A percentile compares a stretch with the other conserved stretches of the same genome.
phyloP scores from a whole-genome alignment of 2,329 filamentous ascomycete species.

The Dryadomyces quercus-mongolicae region DNA sequence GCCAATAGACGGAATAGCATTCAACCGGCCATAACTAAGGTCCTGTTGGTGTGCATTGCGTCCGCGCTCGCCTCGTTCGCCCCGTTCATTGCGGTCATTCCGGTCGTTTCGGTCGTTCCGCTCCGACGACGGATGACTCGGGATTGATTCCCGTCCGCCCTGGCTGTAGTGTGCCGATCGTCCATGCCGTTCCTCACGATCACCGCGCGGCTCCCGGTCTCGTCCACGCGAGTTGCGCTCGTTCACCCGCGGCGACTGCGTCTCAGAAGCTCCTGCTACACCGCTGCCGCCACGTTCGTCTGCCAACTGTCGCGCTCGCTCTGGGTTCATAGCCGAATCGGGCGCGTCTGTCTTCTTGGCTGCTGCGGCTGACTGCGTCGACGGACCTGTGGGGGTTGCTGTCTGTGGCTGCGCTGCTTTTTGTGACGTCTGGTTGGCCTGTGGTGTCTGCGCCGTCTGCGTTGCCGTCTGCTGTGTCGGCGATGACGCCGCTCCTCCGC shows the following conservation, averaged over 20 bases:
- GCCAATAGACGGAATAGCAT: constrained; percentile 31
- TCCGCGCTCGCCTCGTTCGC: constrained; percentile 5
- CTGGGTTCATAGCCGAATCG: constrained; percentile 42
- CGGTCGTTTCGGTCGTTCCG: constrained; percentile 22
- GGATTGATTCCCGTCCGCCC: constrained; percentile 23
- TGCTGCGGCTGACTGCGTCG: neutral
- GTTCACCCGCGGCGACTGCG: constrained; percentile 32
- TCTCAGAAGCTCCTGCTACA: neutral
- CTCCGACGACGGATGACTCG: neutral
- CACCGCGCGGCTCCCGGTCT: constrained; percentile 17
- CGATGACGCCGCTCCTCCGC: constrained; percentile 9
- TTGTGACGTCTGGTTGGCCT: neutral
- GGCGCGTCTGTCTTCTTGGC: constrained; percentile 12
- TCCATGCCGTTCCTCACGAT: constrained; percentile 32
- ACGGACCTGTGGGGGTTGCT: neutral
- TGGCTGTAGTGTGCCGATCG: constrained; percentile 12
- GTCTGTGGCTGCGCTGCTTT: neutral
- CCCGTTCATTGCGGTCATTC: neutral
- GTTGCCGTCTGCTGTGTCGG: constrained; percentile 1
- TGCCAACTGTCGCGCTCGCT: constrained; percentile 38
- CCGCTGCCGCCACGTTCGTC: constrained; percentile 26
- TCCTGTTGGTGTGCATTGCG: constrained; percentile 34
- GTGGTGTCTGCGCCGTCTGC: neutral
- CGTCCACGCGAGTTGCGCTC: constrained; percentile 1
- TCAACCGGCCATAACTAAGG: constrained; percentile 51